phyloP scores from a whole-genome alignment of 257 asterid genomes.

The Oldenlandia corymbosa region DNA sequence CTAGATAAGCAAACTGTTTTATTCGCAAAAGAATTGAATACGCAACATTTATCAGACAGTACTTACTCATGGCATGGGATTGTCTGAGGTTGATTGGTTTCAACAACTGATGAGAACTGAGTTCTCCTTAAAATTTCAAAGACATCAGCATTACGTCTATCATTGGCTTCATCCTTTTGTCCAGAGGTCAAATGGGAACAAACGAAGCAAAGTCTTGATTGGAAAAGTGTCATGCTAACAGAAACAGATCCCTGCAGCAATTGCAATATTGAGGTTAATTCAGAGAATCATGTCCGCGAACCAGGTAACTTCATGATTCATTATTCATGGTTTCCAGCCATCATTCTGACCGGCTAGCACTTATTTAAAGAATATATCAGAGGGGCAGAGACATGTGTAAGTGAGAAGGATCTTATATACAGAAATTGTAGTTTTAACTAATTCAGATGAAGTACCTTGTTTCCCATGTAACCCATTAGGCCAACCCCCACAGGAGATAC shows the following conservation, averaged over 20 bases:
- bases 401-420: background rate
- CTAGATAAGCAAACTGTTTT: background rate
- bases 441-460: conserved; percentile 52
- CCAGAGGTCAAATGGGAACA: conserved; percentile 95
- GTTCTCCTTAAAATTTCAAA: conserved; percentile 73
- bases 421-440: background rate
- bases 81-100: conserved; percentile 70
- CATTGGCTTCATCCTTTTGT: conserved; percentile 64
- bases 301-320: background rate
- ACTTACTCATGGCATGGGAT: conserved; percentile 93
- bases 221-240: conserved; percentile 82
- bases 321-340: background rate
- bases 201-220: conserved; percentile 78
- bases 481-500: conserved; percentile 95
- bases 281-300: background rate
- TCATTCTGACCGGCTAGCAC: background rate
- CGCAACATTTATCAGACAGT: background rate
- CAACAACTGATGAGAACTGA: conserved; percentile 63
- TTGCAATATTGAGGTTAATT: conserved; percentile 9
- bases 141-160: conserved; percentile 78
- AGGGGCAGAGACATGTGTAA: background rate
- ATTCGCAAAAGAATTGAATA: background rate
- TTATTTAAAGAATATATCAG: background rate
- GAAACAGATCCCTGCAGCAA: conserved; percentile 87
- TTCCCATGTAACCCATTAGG: conserved; percentile 97